Evolutionary conservation across 2,329 filamentous ascomycete genomes (phyloP), one percentile per base, ranked within the genome.

Genomic region (Botrytis hyacinthi): DNA sequence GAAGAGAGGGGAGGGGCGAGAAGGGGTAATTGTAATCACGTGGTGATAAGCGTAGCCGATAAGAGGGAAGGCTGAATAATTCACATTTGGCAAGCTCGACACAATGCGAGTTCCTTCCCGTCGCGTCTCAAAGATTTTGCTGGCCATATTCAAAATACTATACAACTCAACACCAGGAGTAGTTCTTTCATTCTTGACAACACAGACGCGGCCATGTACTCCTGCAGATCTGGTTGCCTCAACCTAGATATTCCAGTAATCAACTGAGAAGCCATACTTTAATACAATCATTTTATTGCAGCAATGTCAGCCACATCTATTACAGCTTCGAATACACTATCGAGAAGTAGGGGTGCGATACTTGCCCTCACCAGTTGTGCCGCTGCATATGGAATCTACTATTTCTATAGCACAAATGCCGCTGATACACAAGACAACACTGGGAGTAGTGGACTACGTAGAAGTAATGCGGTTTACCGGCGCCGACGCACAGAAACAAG

Each of bases 391-490:
- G 82, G 87, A 72, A 85, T 87, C 73, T 92, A 89, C 79, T 86
- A 89, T 73, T 82, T 89, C 77, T 92, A 90, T 80, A 81, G 78
- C 72, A 81, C 76, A 72, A 32, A 68, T 59, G 46, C 7, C 48
- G 9, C 46, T 20, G 61, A 26, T 37, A 20, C 29, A 26, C n/a
- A 37, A 60, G 54, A 35, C 8, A 35, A 37, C 16, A 20, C 37
- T 44, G 32, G 29, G n/a, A 57, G 51, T 12, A 46, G 48, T 37
- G 75, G 78, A 22, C 83, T 93, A 44, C 91, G 88, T 77, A 85
- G 91, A 75, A 91, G 90, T 79, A 93, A 92, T 81, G 91, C 91
- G 18, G 80, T 93, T 54, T 89, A 90, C 75, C 87, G 88, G 65
- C 80, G 83, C 46, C 40, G 71, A 60, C 71, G 71, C 26, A 48